Conservation (phyloP, 179 eudicot genomes). For the Corrigiola litoralis region DNA sequence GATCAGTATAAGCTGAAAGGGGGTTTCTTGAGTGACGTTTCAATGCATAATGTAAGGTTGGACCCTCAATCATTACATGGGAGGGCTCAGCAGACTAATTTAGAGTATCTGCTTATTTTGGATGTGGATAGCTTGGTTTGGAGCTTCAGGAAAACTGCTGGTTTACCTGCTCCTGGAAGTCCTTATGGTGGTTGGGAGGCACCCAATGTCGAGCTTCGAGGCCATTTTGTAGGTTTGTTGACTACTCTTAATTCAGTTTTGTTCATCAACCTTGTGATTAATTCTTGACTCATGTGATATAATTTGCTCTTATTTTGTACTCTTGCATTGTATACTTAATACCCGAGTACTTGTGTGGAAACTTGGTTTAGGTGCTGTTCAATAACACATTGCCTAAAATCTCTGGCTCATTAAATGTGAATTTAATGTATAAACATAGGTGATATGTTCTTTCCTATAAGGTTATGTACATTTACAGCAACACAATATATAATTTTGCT, state of each 20-base stretch:
- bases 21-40: conserved; percentile 49
- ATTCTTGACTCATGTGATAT: not conserved
- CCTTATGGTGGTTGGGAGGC: conserved; percentile 96
- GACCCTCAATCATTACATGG: conserved; percentile 55
- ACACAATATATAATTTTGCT: no score
- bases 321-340: not conserved
- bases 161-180: conserved; percentile 54
- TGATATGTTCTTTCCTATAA: no score
- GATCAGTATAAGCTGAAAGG: conserved; percentile 27
- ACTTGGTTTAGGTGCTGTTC: not conserved
- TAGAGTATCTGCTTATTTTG: conserved; percentile 74
- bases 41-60: conserved; percentile 69
- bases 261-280: not conserved
- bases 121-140: conserved; percentile 81
- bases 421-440: no score
- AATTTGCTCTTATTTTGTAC: not conserved
- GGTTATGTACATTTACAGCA: no score
- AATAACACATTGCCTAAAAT: not conserved
- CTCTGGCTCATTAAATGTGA: no score
- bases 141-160: conserved; percentile 84
- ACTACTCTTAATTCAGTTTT: not conserved
- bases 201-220: conserved; percentile 65
- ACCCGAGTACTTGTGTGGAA: no score
- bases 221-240: conserved; percentile 88
- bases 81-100: conserved; percentile 70